Percentiles rank a stretch among this genome's conserved stretches.
These are phyloP conservation scores for Apiospora rasikravindrae DNA, from an alignment of 2,329 filamentous ascomycete genomes.

Conservation along the genomic window DNA sequence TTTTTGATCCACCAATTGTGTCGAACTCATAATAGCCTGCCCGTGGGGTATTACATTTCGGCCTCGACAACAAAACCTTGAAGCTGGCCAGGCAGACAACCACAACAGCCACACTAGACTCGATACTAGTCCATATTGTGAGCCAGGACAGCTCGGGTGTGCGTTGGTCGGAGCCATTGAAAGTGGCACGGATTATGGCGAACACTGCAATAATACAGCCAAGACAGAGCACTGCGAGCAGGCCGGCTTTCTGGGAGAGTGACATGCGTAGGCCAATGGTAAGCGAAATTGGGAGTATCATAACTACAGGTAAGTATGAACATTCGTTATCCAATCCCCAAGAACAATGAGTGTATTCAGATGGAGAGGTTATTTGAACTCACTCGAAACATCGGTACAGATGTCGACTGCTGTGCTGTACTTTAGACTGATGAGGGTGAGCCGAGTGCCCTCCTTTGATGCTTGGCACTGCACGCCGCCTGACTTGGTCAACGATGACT, in stretches of 20 bases:
- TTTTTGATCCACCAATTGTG: not conserved
- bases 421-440: not conserved
- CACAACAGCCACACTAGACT: constrained; percentile 1
- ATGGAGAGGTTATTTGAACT: not conserved
- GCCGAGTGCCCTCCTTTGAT: not conserved
- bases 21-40: not conserved
- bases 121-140: constrained; percentile 10
- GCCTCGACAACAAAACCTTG: not conserved
- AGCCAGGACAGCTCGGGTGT: not conserved
- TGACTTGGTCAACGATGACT: not conserved
- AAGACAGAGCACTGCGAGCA: constrained; percentile 9
- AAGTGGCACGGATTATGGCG: not conserved
- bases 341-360: not conserved
- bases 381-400: not conserved
- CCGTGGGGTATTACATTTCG: not conserved
- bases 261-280: not conserved
- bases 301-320: not conserved
- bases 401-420: not conserved
- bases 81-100: constrained; percentile 3
- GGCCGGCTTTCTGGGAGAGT: not conserved
- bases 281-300: not conserved
- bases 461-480: not conserved
- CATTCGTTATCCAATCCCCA: not conserved
- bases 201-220: not conserved
- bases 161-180: constrained; percentile 2